A percentile compares a stretch with the other conserved stretches of the same genome.
Evolutionary conservation across 208 protist species (phyloP).

Genomic region (Trypanosoma brucei): DNA sequence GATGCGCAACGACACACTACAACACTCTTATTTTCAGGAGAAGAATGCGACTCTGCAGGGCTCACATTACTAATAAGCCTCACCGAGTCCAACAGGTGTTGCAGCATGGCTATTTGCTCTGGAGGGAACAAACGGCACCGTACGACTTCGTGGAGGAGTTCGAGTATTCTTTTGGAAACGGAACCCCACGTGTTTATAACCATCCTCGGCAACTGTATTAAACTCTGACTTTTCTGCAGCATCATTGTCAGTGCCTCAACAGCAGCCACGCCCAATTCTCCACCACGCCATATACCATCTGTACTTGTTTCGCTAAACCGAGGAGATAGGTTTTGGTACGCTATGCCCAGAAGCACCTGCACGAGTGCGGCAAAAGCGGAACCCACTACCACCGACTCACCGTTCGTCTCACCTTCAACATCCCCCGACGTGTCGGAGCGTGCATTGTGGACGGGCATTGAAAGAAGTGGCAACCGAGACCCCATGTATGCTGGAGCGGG

Average conservation of each 20-base stretch:
- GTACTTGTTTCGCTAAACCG: neutral
- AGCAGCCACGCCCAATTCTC: constrained; percentile 24
- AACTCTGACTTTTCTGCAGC: constrained; percentile 24
- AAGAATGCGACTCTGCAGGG: neutral
- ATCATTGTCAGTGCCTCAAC: constrained; percentile 33
- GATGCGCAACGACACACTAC: neutral
- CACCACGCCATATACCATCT: neutral
- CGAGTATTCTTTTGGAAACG: constrained; percentile 22
- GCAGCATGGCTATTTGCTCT: constrained; percentile 38
- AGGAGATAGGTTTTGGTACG: neutral
- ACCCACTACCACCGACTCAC: neutral
- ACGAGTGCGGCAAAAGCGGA: constrained; percentile 4
- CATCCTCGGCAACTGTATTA: constrained; percentile 4
- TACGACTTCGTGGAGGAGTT: constrained; percentile 30
- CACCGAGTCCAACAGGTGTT: constrained; percentile 27
- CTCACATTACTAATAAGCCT: constrained; percentile 27
- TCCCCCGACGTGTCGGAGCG: neutral
- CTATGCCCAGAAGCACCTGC: constrained; percentile 9
- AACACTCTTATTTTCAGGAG: neutral
- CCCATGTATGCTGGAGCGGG: constrained; percentile 1
- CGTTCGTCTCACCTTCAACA: neutral
- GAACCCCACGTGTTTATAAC: constrained; percentile 28
- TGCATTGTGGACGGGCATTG: neutral
- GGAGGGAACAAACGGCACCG: constrained; percentile 13
- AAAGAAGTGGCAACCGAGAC: neutral